Conservation (phyloP, 495 filamentous ascomycete genomes). For the Aspergillus funiculosus region DNA sequence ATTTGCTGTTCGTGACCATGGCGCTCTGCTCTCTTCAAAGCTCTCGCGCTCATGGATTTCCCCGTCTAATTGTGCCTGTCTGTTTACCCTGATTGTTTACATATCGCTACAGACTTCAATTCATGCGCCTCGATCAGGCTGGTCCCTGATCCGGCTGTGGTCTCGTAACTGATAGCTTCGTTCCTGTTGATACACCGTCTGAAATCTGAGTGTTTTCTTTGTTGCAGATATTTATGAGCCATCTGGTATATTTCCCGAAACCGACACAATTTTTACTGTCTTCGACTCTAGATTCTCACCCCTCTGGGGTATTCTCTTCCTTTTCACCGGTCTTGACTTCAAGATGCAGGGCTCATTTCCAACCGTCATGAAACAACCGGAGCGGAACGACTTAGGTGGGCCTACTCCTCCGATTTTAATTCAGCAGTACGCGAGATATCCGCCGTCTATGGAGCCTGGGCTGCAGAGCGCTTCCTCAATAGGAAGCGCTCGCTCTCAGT, state of each 20-base stretch:
- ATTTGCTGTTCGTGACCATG: constrained; percentile 14
- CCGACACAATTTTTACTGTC: too few relatives aligned
- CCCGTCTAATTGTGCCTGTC: constrained; percentile 1
- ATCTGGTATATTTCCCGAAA: not conserved
- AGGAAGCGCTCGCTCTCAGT: constrained; percentile 38
- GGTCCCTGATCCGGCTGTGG: constrained; percentile 17
- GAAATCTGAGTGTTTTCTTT: not conserved
- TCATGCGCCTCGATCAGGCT: constrained; percentile 19
- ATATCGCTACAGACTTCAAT: constrained; percentile 3
- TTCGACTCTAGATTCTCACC: not conserved
- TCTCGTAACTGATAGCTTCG: constrained; percentile 4
- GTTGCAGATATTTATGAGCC: constrained; percentile 7
- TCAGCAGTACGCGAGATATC: constrained; percentile 44
- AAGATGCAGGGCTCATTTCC: constrained; percentile 34
- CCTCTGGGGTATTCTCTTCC: not conserved
- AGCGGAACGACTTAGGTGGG: constrained; percentile 26
- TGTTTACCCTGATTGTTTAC: constrained; percentile 6
- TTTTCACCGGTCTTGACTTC: not conserved
- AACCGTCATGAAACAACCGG: constrained; percentile 31
- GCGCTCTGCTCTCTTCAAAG: constrained; percentile 5
- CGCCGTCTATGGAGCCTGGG: constrained; percentile 34
- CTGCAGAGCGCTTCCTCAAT: constrained; percentile 42
- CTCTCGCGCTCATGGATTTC: constrained; percentile 11
- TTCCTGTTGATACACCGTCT: constrained; percentile 5
- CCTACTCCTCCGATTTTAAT: constrained; percentile 37